A percentile compares a stretch with the other conserved stretches of the same genome.
Evolutionary conservation across 169 alveolate species (phyloP).

Genomic region (Blepharisma undulans): DNA sequence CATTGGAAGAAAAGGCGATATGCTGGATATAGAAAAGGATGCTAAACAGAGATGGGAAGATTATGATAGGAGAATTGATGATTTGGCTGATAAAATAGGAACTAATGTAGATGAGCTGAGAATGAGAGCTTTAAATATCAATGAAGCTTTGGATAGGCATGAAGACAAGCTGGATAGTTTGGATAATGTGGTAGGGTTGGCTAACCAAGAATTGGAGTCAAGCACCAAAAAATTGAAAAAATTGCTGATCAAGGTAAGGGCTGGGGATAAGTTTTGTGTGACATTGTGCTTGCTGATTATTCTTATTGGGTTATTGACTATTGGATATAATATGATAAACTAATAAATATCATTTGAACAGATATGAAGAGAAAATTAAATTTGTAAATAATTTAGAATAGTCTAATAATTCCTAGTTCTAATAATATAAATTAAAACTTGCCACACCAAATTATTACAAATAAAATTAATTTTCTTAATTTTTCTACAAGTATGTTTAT

Average conservation of each 20-base stretch:
- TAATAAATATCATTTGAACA: too few relatives aligned
- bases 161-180: slow-evolving; percentile 10
- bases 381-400: not conserved
- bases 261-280: slow-evolving; percentile 22
- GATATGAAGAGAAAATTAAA: not conserved
- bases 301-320: not conserved
- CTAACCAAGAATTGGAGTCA: not conserved
- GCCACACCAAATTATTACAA: not conserved
- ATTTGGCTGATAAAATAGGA: slow-evolving; percentile 19
- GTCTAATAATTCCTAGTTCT: not conserved
- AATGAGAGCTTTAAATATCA: not conserved
- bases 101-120: slow-evolving; percentile 2
- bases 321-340: slow-evolving; percentile 3
- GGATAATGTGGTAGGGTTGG: not conserved
- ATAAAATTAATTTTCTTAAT: too few relatives aligned
- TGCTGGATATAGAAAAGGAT: not conserved
- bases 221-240: slow-evolving; percentile 25
- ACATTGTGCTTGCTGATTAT: not conserved
- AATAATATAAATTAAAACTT: too few relatives aligned
- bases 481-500: not conserved
- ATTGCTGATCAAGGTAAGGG: not conserved
- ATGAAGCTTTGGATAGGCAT: slow-evolving; percentile 12
- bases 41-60: slow-evolving; percentile 6
- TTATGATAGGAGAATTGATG: slow-evolving; percentile 4
- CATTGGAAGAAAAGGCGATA: not conserved